Percentiles rank a stretch among this genome's conserved stretches.
Evolutionary conservation across 805 yeast species (phyloP).

Genomic region (Candida fluviatilis): DNA sequence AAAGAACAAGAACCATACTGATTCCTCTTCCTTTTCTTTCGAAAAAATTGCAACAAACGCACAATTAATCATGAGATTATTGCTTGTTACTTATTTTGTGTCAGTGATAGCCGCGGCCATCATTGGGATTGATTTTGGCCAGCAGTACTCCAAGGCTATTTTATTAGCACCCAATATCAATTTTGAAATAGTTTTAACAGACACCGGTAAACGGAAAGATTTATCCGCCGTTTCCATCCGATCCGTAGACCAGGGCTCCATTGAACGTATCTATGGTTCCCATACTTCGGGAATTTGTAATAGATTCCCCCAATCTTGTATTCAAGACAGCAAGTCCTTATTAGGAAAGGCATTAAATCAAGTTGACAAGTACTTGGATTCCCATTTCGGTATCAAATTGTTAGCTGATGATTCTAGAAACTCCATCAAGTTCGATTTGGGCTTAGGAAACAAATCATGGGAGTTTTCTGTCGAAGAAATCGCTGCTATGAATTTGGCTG

Average conservation of each 20-base stretch:
- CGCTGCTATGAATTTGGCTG: slow-evolving; percentile 75
- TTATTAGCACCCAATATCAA: slow-evolving; percentile 88
- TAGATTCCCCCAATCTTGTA: slow-evolving; percentile 67
- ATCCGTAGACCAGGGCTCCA: slow-evolving; percentile 32
- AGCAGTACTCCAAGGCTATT: slow-evolving; percentile 80
- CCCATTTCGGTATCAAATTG: slow-evolving; percentile 60
- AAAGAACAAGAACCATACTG: no score
- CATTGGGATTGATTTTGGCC: slow-evolving; percentile 86
- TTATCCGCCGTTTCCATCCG: slow-evolving; percentile 71
- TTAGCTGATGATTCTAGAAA: slow-evolving; percentile 36
- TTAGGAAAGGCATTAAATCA: slow-evolving; percentile 61
- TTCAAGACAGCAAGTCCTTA: slow-evolving; percentile 64
- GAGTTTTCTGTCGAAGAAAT: slow-evolving; percentile 65
- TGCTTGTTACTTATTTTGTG: slow-evolving; percentile 10
- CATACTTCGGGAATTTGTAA: slow-evolving; percentile 66
- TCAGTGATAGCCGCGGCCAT: slow-evolving; percentile 50
- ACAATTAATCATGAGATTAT: slow-evolving; percentile 7
- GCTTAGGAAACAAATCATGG: slow-evolving; percentile 26
- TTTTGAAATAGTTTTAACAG: slow-evolving; percentile 81
- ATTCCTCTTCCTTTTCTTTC: no score
- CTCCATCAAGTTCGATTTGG: slow-evolving; percentile 54
- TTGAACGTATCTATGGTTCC: slow-evolving; percentile 77
- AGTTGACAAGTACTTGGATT: slow-evolving; percentile 42
- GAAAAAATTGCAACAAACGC: no score
- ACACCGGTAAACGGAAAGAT: slow-evolving; percentile 91